Evolutionary conservation across 2,329 filamentous ascomycete species (phyloP).

Genomic region (Stagonosporopsis tanaceti): DNA sequence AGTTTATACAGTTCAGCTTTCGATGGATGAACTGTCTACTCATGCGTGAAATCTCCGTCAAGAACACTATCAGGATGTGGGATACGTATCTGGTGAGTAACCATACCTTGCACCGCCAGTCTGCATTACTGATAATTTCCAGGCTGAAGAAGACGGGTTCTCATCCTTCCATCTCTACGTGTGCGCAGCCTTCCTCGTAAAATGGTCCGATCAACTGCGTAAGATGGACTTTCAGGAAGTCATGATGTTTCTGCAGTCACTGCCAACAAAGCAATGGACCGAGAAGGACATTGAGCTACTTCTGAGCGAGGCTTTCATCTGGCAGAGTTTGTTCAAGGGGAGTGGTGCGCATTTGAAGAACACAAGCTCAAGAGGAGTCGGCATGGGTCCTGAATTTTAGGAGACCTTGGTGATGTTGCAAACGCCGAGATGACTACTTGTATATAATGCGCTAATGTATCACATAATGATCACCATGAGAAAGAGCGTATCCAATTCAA

Average conservation of each 20-base stretch:
- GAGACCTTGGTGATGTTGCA: constrained; percentile 20
- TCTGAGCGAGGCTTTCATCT: constrained; percentile 96
- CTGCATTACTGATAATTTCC: constrained; percentile 23
- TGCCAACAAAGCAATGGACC: constrained; percentile 93
- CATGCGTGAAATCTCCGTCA: constrained; percentile 96
- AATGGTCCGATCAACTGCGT: constrained; percentile 93
- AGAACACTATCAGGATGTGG: constrained; percentile 99
- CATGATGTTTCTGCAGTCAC: constrained; percentile 98
- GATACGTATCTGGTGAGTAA: constrained; percentile 90
- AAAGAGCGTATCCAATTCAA: not conserved
- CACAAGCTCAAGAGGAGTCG: constrained; percentile 47
- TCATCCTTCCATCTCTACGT: constrained; percentile 98
- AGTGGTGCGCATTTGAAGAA: constrained; percentile 82
- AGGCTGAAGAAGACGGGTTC: constrained; percentile 99
- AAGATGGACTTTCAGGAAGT: constrained; percentile 99
- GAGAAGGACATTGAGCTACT: constrained; percentile 98
- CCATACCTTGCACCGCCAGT: not conserved
- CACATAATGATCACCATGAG: constrained; percentile 9
- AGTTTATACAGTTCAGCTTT: constrained; percentile 99
- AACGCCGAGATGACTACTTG: constrained; percentile 20
- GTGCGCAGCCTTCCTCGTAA: constrained; percentile 95
- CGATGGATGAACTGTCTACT: constrained; percentile 99
- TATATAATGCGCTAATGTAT: constrained; percentile 21
- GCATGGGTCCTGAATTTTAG: constrained; percentile 50
- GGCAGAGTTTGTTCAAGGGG: constrained; percentile 96